phyloP scores from a whole-genome alignment of 768 basidiomycete species.

The Epithele typhae region DNA sequence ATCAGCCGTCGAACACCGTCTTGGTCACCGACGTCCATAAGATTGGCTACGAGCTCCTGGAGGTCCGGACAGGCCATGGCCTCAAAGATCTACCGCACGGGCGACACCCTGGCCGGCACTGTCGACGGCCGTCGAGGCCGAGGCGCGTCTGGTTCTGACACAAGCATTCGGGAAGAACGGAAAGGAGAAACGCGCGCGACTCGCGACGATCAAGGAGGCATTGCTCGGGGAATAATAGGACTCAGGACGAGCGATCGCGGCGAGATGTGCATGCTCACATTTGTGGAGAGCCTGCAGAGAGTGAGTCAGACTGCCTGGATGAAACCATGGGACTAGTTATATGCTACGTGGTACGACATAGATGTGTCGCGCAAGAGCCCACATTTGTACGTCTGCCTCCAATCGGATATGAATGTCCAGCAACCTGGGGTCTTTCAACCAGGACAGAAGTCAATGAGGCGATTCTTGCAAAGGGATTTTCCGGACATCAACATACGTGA shows the following conservation, averaged over 20 bases:
- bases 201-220: conserved; percentile 3
- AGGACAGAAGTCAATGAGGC: no score
- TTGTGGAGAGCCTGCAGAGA: no score
- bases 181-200: conserved; percentile 18
- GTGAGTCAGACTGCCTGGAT: no score
- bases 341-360: no score
- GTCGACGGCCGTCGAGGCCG: conserved; percentile 19
- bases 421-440: no score
- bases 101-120: conserved; percentile 15
- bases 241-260: conserved; percentile 3
- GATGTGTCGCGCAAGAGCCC: no score
- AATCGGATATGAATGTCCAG: no score
- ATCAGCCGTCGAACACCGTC: conserved; percentile 21
- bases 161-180: conserved; percentile 23
- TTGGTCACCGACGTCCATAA: conserved; percentile 18
- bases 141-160: conserved; percentile 15
- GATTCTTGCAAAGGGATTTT: no score
- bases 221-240: conserved; percentile 4
- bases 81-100: conserved; percentile 12
- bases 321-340: no score
- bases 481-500: no score
- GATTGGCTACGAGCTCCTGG: conserved; percentile 25
- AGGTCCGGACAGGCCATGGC: conserved; percentile 20
- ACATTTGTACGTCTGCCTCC: no score
- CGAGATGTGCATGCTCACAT: neutral